phyloP scores from a whole-genome alignment of 164 flowering plant genomes.

The Berberis thunbergii region DNA sequence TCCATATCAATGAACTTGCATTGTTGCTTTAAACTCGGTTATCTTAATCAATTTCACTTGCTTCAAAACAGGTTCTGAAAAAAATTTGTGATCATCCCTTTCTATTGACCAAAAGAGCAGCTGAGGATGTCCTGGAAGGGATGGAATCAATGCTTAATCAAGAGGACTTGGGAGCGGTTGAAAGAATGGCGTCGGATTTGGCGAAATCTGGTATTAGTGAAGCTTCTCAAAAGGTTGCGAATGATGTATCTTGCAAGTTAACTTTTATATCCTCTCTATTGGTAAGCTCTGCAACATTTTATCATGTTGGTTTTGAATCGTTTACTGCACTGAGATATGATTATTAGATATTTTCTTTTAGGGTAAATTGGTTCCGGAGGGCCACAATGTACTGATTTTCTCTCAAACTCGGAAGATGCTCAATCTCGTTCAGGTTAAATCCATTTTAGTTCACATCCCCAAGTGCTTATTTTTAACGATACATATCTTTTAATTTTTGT shows the following conservation, averaged over 20 bases:
- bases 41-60: neutral
- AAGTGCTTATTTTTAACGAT: neutral
- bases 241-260: slow-evolving; percentile 83
- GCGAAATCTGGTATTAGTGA: slow-evolving; percentile 47
- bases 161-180: slow-evolving; percentile 56
- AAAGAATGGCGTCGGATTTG: slow-evolving; percentile 62
- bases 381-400: slow-evolving; percentile 84
- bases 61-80: slow-evolving; percentile 64
- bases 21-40: no score
- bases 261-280: slow-evolving; percentile 69
- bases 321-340: neutral
- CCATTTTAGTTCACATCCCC: neutral
- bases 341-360: slow-evolving; percentile 7
- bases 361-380: slow-evolving; percentile 69
- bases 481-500: neutral
- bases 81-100: slow-evolving; percentile 99
- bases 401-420: slow-evolving; percentile 99
- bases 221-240: slow-evolving; percentile 37
- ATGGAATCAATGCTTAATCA: slow-evolving; percentile 64
- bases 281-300: slow-evolving; percentile 37
- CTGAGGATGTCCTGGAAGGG: slow-evolving; percentile 88
- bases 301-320: neutral
- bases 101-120: slow-evolving; percentile 87
- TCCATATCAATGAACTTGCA: no score
- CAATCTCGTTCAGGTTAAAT: slow-evolving; percentile 71